A percentile compares a stretch with the other conserved stretches of the same genome.
phyloP scores from a whole-genome alignment of 805 yeast genomes.

The Zygosaccharomyces pseudorouxii region DNA sequence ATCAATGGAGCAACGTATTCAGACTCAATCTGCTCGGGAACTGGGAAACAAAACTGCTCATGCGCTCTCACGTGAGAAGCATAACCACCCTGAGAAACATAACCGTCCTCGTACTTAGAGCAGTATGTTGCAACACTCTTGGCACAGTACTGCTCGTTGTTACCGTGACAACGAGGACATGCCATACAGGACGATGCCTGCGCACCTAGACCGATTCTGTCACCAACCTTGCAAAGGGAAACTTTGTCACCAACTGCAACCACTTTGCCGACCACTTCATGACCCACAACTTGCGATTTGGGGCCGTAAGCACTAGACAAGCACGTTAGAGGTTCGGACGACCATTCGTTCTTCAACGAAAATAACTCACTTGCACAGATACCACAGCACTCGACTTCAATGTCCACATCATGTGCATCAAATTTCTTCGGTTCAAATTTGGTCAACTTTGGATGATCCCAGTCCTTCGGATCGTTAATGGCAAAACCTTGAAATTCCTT shows the following conservation, averaged over 20 bases:
- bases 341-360: constrained; percentile 26
- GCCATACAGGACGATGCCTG: constrained; percentile 54
- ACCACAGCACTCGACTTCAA: constrained; percentile 59
- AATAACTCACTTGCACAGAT: constrained; percentile 58
- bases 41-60: constrained; percentile 41
- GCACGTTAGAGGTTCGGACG: constrained; percentile 13
- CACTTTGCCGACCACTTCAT: constrained; percentile 61
- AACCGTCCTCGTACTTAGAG: constrained; percentile 30
- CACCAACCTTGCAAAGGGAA: constrained; percentile 52
- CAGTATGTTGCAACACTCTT: constrained; percentile 47
- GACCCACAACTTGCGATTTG: constrained; percentile 53
- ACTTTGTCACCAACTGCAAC: constrained; percentile 57
- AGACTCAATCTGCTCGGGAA: constrained; percentile 44
- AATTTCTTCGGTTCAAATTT: constrained; percentile 47
- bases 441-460: constrained; percentile 52
- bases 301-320: constrained; percentile 14
- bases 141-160: constrained; percentile 56
- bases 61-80: constrained; percentile 17
- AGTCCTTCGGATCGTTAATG: constrained; percentile 44
- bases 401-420: constrained; percentile 45
- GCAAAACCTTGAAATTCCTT: constrained; percentile 60
- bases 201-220: constrained; percentile 80
- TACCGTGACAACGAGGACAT: constrained; percentile 54
- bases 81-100: constrained; percentile 29
- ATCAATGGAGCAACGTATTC: constrained; percentile 48